Percentiles rank a stretch among this genome's conserved stretches.
phyloP scores from a whole-genome alignment of 2,329 filamentous ascomycete species.

The Paracamarosporium sp. region DNA sequence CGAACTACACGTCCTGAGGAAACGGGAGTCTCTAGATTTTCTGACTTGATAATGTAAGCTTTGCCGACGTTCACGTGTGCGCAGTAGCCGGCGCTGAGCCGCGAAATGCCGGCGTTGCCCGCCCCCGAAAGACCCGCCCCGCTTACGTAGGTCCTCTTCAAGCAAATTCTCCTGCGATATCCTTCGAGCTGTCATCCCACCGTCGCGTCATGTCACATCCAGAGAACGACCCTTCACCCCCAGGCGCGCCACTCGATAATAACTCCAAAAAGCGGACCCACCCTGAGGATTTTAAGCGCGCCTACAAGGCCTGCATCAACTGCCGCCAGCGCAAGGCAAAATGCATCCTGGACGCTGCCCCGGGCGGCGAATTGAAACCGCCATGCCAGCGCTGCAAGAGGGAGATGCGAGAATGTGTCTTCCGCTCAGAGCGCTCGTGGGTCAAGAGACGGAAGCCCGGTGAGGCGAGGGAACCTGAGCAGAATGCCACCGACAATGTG shows the following conservation, averaged over 20 bases:
- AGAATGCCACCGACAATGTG: constrained; percentile 13
- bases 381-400: constrained; percentile 58
- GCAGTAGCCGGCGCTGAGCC: neutral
- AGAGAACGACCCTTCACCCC: constrained; percentile 1
- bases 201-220: constrained; percentile 13
- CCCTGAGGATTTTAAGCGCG: constrained; percentile 57
- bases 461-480: constrained; percentile 30
- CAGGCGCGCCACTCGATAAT: neutral
- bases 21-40: neutral
- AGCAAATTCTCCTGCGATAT: constrained; percentile 15
- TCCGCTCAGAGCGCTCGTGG: constrained; percentile 49
- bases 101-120: neutral
- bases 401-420: constrained; percentile 59
- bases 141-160: constrained; percentile 8
- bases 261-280: constrained; percentile 39
- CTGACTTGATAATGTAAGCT: neutral
- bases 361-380: constrained; percentile 46
- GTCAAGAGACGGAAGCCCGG: constrained; percentile 46
- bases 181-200: constrained; percentile 9
- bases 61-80: neutral
- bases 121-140: neutral
- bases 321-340: constrained; percentile 61
- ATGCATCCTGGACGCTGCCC: constrained; percentile 55
- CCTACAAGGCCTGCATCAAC: constrained; percentile 62
- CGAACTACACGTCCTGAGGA: no score